phyloP scores from a whole-genome alignment of 441 rosid species.

The Populus hybrid region DNA sequence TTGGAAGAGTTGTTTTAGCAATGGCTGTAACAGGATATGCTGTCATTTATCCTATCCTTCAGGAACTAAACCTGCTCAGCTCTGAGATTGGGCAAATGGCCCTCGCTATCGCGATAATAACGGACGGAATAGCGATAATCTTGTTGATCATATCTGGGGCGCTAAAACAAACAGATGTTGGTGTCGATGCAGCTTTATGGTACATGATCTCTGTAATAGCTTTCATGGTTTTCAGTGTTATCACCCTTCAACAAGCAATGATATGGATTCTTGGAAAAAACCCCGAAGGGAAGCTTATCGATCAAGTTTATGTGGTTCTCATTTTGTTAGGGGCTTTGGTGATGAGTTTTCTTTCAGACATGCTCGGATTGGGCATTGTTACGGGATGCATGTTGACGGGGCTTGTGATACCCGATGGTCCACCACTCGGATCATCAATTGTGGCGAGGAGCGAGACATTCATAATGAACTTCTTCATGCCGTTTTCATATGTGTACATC shows the following conservation, averaged over 20 bases:
- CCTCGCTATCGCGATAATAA: constrained; percentile 35
- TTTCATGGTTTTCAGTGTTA: constrained; percentile 15
- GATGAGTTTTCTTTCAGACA: constrained; percentile 46
- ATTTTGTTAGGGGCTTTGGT: constrained; percentile 40
- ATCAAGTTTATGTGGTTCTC: constrained; percentile 38
- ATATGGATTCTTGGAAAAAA: constrained; percentile 40
- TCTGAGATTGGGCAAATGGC: constrained; percentile 64
- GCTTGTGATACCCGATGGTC: constrained; percentile 55
- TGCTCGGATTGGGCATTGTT: constrained; percentile 52
- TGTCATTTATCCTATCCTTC: constrained; percentile 40
- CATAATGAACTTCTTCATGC: constrained; percentile 49
- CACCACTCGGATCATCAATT: constrained; percentile 50
- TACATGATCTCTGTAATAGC: constrained; percentile 25
- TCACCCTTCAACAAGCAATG: constrained; percentile 24
- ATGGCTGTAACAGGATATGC: constrained; percentile 44
- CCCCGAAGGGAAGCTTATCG: constrained; percentile 47
- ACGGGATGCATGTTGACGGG: constrained; percentile 61
- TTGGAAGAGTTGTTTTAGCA: constrained; percentile 28
- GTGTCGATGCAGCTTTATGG: constrained; percentile 20
- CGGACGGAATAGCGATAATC: constrained; percentile 30
- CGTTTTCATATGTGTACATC: constrained; percentile 41
- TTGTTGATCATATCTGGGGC: constrained; percentile 36
- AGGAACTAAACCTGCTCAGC: constrained; percentile 52
- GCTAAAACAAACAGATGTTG: constrained; percentile 27
- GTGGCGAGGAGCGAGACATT: constrained; percentile 49